Base-by-base conservation (phyloP, 2,329 filamentous ascomycete species). In the Diaporthe aspalathi region DNA sequence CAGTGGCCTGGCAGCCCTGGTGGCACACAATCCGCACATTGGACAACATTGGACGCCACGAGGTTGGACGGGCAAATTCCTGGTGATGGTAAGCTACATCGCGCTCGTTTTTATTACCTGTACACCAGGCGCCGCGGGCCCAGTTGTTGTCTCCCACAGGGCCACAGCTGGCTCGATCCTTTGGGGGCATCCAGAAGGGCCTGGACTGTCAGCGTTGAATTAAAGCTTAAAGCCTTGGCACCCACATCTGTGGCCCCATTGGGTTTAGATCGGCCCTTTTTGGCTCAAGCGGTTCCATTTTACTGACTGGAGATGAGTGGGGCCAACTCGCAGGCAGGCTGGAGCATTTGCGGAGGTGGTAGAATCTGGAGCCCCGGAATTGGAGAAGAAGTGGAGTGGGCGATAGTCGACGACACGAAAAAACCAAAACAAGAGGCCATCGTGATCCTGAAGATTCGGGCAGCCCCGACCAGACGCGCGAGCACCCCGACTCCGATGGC, bases 351-450 rank as follows among this genome's bases (percentile, higher is more conserved):
- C 35, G 63, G 49, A 40, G 49, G 65, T 47, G 20, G 65, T 45
- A 29, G 52, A 57, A 68, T 68, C 66, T 57, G 66, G 66, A 57
- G 40, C 66, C 52, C 66, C 66, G 43, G 66, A 57, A 56, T 68
- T n/a, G 49, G 63, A 54, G 66, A 38, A 57, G 40, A 68, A 57
- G 66, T 57, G 52, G 66, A 63, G 57, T 17, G 57, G 7, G 7
- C 32, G 57, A 63, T 63, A 49, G 49, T n/a, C 57, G 20, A 32
- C 57, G 14, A 35, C 57, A 35, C 17, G n/a, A 52, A 32, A 8
- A 47, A 27, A n/a, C n/a, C 32, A 40, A 53, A 43, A 38, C 38
- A 54, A 27, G 47, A 67, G 54, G 63, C 49, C 32, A 67, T 53
- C 45, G 45, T 53, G 62, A 66, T 29, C 35, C 16, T 2, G 22